A percentile compares a stretch with the other conserved stretches of the same genome.
Evolutionary conservation across 1,284 basidiomycete genomes (phyloP).

Genomic region (Hymenochaete sp.): DNA sequence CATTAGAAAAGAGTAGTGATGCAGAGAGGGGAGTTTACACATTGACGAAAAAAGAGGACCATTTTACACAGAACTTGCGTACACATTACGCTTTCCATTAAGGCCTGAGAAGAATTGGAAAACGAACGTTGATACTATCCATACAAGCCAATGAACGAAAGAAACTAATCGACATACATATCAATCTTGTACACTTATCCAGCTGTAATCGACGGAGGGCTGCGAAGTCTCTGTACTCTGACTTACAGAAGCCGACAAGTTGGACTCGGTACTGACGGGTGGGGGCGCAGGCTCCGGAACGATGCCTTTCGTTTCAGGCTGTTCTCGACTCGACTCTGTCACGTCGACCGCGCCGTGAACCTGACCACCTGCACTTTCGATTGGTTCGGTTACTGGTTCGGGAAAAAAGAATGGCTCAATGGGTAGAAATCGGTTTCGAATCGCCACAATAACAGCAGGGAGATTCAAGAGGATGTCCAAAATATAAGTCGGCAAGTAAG

Average conservation of each 20-base stretch:
- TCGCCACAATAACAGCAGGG: conserved; percentile 52
- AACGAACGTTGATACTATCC: no score
- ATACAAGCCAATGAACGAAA: no score
- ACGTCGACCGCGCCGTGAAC: neutral
- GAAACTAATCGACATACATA: neutral
- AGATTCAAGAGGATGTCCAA: conserved; percentile 57
- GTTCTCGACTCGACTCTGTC: neutral
- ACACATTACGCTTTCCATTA: no score
- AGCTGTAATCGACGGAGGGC: conserved; percentile 43
- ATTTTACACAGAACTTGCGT: no score
- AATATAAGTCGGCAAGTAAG: conserved; percentile 55
- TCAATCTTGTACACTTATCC: conserved; percentile 47
- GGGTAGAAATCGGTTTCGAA: conserved; percentile 52
- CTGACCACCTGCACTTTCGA: neutral
- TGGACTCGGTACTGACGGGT: conserved; percentile 26
- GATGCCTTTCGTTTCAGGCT: neutral
- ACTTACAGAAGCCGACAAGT: neutral
- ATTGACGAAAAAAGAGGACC: no score
- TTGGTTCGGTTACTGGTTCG: conserved; percentile 20
- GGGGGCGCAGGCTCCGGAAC: conserved; percentile 1
- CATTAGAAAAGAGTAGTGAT: no score
- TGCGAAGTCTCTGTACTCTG: no score
- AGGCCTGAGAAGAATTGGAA: no score
- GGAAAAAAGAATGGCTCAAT: conserved; percentile 33
- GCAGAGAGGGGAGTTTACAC: no score